Evolutionary conservation across 257 asterid species (phyloP), one percentile per base, ranked within the genome.

Genomic region (Forsythia suspensa): DNA sequence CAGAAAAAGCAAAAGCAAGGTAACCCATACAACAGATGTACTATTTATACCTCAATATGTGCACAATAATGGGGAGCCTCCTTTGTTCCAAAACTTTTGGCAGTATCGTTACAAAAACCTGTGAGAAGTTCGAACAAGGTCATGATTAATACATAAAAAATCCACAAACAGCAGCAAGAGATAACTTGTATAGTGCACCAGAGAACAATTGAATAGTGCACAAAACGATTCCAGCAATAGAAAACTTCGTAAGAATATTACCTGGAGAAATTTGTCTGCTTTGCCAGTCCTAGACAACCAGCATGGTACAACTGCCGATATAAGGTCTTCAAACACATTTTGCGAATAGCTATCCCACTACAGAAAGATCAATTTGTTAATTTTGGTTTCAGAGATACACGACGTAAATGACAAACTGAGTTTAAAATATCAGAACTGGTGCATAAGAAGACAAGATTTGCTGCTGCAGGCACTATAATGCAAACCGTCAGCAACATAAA

Each of bases 321-420:
- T 86, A 76, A 96, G 97, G 79, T 88, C 92, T 82, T 96, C 98
- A 82, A 88, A 96, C 69, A 94, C 96, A 57, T 85, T 86, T 81
- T 88, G 95, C 5, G 97, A 93, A 86, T 90, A 83, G 87, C 88
- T 85, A 88, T 96, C 98, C 98, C 96, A 92, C 99, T 96, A 83
- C 61, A 89, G 59, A 80, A 66, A 71, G 73, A 81, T 71, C 21
- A 82, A 71, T 36, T 74, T 13, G 71, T 75, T 79, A 87, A 63
- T 57, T 71, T 80, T 71, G 76, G 38, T 37, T 72, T 67, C 41
- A 42, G 75, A 42, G 44, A 67, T 46, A 15, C 7, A 72, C 10
- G 40, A 70, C 77, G 71, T 18, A 55, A 10, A 44, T 7, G 38
- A 34, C 15, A 34, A 5, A 43, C 55, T 16, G 34, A 59, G 48